Base-by-base conservation (phyloP, 805 yeast species). In the Candida khao-thaluensis region DNA sequence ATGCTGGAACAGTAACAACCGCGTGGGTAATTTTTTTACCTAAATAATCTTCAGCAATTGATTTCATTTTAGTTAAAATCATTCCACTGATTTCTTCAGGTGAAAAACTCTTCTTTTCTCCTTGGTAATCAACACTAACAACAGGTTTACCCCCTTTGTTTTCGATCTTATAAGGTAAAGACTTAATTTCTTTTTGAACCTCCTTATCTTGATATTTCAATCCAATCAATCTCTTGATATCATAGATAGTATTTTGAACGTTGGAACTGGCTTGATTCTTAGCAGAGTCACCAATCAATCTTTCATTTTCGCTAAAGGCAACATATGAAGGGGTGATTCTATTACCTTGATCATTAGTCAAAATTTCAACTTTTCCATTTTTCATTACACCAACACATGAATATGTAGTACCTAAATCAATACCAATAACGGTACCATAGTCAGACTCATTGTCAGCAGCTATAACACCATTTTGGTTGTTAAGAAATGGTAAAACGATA, bases 341-440 rank as follows among this genome's bases (percentile, higher is more conserved):
- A 80, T 89, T 89, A 81, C 97, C 97, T 76, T 89, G 97, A 69
- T 90, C 97, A 66, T 89, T 89, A 59, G 97, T 96, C 62, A 89
- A 85, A 67, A 89, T 90, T 71, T 90, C 97, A 38, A 90, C 97
- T 63, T 85, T 77, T 54, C 91, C 95, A 61, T 85, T 85, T 57
- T 88, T 76, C 76, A 88, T 88, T 62, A 88, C 95, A 56, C 95
- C 96, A 48, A 89, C 96, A 81, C 96, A 89, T 37, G 96, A 88
- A 75, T 88, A 88, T 44, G 95, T 88, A 44, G 90, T 82, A 72
- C 90, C 90, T 68, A 82, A 79, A 71, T 82, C 90, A 60, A 82
- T 82, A 68, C 90, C 88, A 47, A 82, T 69, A n/a, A 69, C 74
- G 22, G 74, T 68, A 44, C 74, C 74, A 48, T 69, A 69, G 45